phyloP scores from a whole-genome alignment of 164 flowering plant species.

The Hamamelis virginiana region DNA sequence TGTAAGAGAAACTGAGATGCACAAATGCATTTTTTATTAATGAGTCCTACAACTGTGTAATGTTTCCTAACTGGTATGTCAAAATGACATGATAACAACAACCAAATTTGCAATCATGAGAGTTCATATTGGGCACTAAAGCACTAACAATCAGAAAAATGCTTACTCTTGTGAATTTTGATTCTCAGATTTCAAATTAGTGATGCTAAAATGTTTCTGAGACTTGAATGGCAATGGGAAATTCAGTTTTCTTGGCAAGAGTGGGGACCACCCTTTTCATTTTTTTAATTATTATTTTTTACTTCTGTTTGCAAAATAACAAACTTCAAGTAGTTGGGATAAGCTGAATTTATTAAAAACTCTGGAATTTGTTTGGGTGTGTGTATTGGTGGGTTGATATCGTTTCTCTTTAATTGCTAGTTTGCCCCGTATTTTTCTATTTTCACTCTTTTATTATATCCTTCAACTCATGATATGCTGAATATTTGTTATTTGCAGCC shows the following conservation, averaged over 20 bases:
- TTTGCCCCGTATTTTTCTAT: neutral
- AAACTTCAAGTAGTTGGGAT: neutral
- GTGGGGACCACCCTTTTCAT: too few species aligned
- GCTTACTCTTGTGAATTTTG: neutral
- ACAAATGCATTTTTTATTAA: neutral
- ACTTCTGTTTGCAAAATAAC: neutral
- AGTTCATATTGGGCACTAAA: neutral
- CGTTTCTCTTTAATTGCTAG: neutral
- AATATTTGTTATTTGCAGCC: constrained; percentile 52
- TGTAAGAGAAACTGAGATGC: neutral
- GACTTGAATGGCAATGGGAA: too few species aligned
- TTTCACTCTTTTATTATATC: neutral
- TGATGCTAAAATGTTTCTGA: too few species aligned
- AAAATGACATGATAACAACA: neutral
- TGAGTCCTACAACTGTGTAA: neutral
- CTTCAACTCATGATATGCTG: neutral
- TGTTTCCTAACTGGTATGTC: neutral
- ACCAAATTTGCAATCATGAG: neutral
- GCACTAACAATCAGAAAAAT: neutral
- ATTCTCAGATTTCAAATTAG: neutral
- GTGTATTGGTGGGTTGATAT: too few species aligned
- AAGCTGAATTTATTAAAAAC: neutral
- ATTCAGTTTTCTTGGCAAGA: too few species aligned
- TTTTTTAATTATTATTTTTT: neutral
- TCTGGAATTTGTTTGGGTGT: neutral